Conservation (phyloP, 345 rosid genomes). For the Pelargonium nanum region DNA sequence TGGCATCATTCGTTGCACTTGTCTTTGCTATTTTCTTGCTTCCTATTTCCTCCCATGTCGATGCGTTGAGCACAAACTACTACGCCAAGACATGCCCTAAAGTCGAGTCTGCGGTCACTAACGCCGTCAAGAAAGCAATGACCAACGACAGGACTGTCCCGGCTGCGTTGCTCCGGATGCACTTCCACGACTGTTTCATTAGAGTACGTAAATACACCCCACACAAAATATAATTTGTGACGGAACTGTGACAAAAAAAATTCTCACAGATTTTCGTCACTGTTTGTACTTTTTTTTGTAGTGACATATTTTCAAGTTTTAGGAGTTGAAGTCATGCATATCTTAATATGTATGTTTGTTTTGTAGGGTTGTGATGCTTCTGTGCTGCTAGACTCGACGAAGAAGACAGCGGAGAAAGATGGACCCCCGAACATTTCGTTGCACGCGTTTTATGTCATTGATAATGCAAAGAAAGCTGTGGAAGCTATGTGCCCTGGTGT, state of each 20-base stretch:
- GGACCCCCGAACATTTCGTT: constrained; percentile 85
- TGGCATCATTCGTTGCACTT: constrained; percentile 20
- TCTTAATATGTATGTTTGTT: background rate
- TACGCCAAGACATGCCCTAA: constrained; percentile 52
- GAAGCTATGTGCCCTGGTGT: constrained; percentile 72
- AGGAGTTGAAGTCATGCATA: too few species aligned
- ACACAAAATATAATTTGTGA: too few species aligned
- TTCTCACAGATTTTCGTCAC: too few species aligned
- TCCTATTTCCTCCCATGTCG: constrained; percentile 18
- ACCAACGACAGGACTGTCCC: constrained; percentile 62
- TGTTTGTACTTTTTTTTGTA: too few species aligned
- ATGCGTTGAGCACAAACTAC: constrained; percentile 47
- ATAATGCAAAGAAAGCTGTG: constrained; percentile 62
- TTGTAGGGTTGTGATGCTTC: constrained; percentile 87
- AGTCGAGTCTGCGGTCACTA: constrained; percentile 40
- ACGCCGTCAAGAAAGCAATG: constrained; percentile 53
- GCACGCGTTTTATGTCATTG: constrained; percentile 80
- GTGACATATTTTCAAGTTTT: too few species aligned
- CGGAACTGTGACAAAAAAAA: too few species aligned
- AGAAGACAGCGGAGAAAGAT: constrained; percentile 70
- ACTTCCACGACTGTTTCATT: constrained; percentile 76
- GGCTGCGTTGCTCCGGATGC: constrained; percentile 80
- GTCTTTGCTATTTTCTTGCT: constrained; percentile 15
- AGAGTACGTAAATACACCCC: constrained; percentile 45
- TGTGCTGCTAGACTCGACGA: constrained; percentile 56